These are phyloP conservation scores for Fraxinus angustifolia DNA, from an alignment of 305 asterid species.

Conservation along the genomic window DNA sequence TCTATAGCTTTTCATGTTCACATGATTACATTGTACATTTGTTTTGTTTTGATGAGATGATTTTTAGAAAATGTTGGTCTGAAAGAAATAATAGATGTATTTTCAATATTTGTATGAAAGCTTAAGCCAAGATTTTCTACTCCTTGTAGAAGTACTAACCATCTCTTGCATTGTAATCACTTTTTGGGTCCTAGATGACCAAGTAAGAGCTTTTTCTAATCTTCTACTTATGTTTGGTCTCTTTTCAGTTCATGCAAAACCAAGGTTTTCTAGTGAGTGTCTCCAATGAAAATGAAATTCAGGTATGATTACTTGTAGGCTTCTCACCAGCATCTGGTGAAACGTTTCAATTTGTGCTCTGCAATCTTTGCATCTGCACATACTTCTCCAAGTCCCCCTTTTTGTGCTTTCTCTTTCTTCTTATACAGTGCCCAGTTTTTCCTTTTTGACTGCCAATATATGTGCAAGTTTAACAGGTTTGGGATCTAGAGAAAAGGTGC, in stretches of 20 bases:
- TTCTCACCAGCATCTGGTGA: conserved; percentile 24
- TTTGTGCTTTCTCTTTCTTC: conserved; percentile 9
- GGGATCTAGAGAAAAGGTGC: conserved; percentile 86
- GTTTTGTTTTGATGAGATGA: background rate
- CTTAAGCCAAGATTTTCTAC: background rate
- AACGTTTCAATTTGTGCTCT: conserved; percentile 9
- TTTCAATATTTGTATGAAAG: background rate
- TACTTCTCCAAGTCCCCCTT: conserved; percentile 11
- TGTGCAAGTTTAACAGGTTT: conserved; percentile 51
- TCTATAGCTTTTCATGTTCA: background rate
- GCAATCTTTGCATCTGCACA: conserved; percentile 13
- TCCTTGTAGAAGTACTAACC: conserved; percentile 11
- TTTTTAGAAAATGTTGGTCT: conserved; percentile 3
- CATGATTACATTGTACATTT: background rate
- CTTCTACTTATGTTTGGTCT: conserved; percentile 18
- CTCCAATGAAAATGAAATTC: conserved; percentile 84
- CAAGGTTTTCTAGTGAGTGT: conserved; percentile 86
- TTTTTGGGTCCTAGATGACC: conserved; percentile 6
- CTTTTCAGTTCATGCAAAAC: conserved; percentile 84
- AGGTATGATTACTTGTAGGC: conserved; percentile 49
- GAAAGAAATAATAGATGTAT: background rate
- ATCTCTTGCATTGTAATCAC: background rate
- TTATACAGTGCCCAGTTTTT: background rate
- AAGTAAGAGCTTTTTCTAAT: conserved; percentile 17
- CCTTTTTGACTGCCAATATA: conserved; percentile 14